phyloP scores from a whole-genome alignment of 257 asterid genomes.

The Solanum microdontum region DNA sequence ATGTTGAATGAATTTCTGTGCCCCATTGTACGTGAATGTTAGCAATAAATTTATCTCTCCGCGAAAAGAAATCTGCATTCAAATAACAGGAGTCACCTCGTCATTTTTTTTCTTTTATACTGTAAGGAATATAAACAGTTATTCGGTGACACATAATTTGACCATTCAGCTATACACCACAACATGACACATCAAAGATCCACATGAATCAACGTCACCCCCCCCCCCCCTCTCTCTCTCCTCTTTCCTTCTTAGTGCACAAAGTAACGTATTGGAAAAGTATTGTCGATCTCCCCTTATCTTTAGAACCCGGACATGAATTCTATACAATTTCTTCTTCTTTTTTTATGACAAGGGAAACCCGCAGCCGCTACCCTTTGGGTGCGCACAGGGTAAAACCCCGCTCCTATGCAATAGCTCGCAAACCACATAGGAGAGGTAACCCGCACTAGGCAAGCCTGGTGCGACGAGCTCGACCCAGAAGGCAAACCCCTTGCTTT shows the following conservation, averaged over 20 bases:
- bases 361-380: too few species aligned
- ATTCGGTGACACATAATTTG: neutral
- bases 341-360: too few species aligned
- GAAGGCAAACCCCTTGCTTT: too few species aligned
- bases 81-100: neutral
- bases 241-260: neutral
- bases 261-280: neutral
- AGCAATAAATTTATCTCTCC: constrained; percentile 1
- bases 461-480: too few species aligned
- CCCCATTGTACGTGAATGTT: constrained; percentile 28
- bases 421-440: too few species aligned
- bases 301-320: neutral
- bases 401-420: too few species aligned
- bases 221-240: too few species aligned
- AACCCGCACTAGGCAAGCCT: too few species aligned
- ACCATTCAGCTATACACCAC: neutral
- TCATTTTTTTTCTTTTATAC: neutral
- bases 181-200: neutral
- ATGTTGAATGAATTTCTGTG: constrained; percentile 48
- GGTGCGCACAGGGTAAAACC: too few species aligned
- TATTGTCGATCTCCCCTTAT: neutral
- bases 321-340: neutral
- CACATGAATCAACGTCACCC: neutral
- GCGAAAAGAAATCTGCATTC: constrained; percentile 20
- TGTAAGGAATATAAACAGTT: neutral